Evolutionary conservation across 169 alveolate species (phyloP).

Genomic region (Eimeria sp.): DNA sequence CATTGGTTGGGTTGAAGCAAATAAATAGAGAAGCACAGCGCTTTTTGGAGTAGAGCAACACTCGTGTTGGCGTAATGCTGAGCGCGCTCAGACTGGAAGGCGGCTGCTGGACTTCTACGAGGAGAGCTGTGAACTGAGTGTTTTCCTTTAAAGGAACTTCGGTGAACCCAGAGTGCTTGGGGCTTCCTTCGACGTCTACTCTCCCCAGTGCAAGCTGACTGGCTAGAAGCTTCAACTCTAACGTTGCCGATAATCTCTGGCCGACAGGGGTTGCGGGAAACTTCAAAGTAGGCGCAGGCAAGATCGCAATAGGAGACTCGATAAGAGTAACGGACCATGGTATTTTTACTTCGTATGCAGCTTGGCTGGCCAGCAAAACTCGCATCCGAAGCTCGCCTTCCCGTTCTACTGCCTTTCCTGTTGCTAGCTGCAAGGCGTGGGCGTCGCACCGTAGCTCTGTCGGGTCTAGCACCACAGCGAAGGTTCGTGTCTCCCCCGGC

Average conservation of each 20-base stretch:
- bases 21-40: constrained; percentile 53
- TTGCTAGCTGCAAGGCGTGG: constrained; percentile 70
- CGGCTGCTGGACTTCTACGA: constrained; percentile 66
- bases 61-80: constrained; percentile 27
- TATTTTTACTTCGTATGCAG: constrained; percentile 68
- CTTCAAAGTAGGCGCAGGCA: constrained; percentile 66
- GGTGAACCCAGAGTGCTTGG: not conserved
- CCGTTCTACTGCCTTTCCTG: constrained; percentile 53
- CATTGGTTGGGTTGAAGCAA: constrained; percentile 48
- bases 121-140: constrained; percentile 33
- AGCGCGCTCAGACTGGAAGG: constrained; percentile 31
- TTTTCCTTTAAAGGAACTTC: not conserved
- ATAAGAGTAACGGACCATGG: constrained; percentile 39
- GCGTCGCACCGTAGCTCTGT: constrained; percentile 63
- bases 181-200: constrained; percentile 20
- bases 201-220: not conserved
- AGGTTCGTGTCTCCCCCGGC: constrained; percentile 78
- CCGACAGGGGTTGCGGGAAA: constrained; percentile 66
- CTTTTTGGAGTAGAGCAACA: constrained; percentile 36
- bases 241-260: constrained; percentile 54
- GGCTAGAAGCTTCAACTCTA: constrained; percentile 40
- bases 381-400: constrained; percentile 56
- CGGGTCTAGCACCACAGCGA: constrained; percentile 42
- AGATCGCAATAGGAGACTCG: constrained; percentile 13
- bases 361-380: constrained; percentile 71